Evolutionary conservation across 192 early-diverging fungal species (phyloP).

Genomic region (Coemansia sp.): DNA sequence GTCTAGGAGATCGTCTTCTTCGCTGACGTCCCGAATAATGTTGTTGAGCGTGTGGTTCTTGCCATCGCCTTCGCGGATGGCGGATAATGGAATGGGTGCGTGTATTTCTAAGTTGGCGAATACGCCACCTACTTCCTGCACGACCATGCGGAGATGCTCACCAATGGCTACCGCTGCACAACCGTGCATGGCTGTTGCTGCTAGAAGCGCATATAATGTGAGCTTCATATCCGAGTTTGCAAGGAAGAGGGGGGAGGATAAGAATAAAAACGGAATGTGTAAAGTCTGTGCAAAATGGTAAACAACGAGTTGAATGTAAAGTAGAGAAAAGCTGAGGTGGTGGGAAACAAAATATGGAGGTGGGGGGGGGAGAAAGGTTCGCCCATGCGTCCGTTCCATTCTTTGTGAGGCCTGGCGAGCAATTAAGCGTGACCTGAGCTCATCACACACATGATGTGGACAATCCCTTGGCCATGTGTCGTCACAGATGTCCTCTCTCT

Average conservation of each 20-base stretch:
- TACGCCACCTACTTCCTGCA: slow-evolving; percentile 48
- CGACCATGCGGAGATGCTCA: slow-evolving; percentile 26
- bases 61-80: slow-evolving; percentile 22
- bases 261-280: background rate
- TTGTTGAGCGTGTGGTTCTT: slow-evolving; percentile 55
- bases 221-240: slow-evolving; percentile 19
- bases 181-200: slow-evolving; percentile 16
- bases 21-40: slow-evolving; percentile 51
- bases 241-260: background rate
- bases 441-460: background rate
- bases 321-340: background rate
- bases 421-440: slow-evolving; percentile 7
- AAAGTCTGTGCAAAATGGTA: background rate
- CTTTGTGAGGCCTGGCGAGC: slow-evolving; percentile 2
- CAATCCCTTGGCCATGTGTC: slow-evolving; percentile 2
- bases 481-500: background rate
- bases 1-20: slow-evolving; percentile 46
- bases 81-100: background rate
- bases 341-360: background rate
- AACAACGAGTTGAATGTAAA: background rate
- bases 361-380: background rate
- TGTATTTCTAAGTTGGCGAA: slow-evolving; percentile 23
- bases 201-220: slow-evolving; percentile 7
- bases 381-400: background rate
- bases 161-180: slow-evolving; percentile 21